Conservation (phyloP, 805 yeast genomes). For the Tetrapisispora phaffii region DNA sequence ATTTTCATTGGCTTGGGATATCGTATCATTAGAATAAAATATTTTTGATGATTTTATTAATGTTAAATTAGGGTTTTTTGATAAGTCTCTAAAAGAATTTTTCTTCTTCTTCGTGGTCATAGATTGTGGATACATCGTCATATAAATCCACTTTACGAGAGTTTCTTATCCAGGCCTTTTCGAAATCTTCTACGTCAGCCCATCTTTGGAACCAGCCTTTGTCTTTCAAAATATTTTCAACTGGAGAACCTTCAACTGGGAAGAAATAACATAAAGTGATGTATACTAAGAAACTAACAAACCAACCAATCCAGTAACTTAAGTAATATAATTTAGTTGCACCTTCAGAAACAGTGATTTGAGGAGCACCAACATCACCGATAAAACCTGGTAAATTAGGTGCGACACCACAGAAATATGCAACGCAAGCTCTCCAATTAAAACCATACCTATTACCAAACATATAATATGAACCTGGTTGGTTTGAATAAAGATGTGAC, state of each 20-base stretch:
- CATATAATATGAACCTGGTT: conserved; percentile 35
- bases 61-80: background rate
- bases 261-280: conserved; percentile 40
- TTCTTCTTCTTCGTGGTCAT: conserved; percentile 10
- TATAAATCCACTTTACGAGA: conserved; percentile 11
- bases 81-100: conserved; percentile 6
- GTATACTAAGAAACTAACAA: conserved; percentile 47
- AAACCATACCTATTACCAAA: conserved; percentile 47
- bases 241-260: conserved; percentile 41
- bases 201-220: conserved; percentile 54
- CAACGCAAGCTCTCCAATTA: conserved; percentile 73
- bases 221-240: conserved; percentile 34
- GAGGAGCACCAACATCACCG: conserved; percentile 47
- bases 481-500: conserved; percentile 49
- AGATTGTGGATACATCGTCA: conserved; percentile 7
- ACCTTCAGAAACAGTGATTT: conserved; percentile 51
- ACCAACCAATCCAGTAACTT: conserved; percentile 70
- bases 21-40: background rate
- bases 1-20: background rate
- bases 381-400: conserved; percentile 34
- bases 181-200: conserved; percentile 56
- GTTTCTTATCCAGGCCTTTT: conserved; percentile 26
- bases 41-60: too few species aligned
- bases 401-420: conserved; percentile 37
- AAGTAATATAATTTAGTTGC: conserved; percentile 62